Evolutionary conservation across 345 rosid species (phyloP).

Genomic region (Punica granatum): DNA sequence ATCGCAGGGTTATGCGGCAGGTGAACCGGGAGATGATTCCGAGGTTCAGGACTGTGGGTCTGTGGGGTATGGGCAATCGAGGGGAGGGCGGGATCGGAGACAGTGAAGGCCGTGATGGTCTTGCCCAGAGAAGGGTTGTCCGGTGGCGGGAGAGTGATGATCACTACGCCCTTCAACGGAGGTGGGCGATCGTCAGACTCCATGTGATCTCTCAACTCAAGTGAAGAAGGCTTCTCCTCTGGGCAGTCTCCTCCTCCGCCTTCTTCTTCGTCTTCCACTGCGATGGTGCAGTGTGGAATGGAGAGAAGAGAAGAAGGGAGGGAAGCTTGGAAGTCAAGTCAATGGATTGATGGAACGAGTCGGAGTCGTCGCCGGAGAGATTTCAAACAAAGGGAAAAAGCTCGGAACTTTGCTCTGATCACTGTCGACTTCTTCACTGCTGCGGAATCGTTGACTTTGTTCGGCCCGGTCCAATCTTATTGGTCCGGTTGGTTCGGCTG

Average conservation of each 20-base stretch:
- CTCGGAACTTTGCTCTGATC: neutral
- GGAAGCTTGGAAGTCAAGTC: neutral
- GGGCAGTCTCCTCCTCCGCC: neutral
- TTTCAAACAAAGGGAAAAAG: neutral
- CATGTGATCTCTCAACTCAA: constrained; percentile 21
- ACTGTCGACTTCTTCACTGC: neutral
- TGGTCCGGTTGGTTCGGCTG: too few relatives aligned
- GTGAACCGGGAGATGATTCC: neutral
- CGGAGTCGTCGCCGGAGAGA: neutral
- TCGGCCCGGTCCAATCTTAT: too few relatives aligned
- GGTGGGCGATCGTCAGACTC: constrained; percentile 28
- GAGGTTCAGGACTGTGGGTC: neutral
- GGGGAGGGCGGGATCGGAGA: constrained; percentile 32
- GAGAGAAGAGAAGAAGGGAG: neutral
- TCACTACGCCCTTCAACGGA: constrained; percentile 44
- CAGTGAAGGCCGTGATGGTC: constrained; percentile 77
- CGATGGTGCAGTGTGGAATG: neutral
- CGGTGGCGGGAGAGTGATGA: constrained; percentile 84
- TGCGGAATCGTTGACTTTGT: too few relatives aligned
- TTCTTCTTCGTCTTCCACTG: neutral
- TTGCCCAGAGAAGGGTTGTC: constrained; percentile 76
- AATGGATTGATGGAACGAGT: neutral
- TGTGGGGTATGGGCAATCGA: constrained; percentile 21
- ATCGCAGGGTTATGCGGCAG: constrained; percentile 25
- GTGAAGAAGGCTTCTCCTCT: neutral